Conservation (phyloP, 1,139 yeast species). For the Taphrina sp. region DNA sequence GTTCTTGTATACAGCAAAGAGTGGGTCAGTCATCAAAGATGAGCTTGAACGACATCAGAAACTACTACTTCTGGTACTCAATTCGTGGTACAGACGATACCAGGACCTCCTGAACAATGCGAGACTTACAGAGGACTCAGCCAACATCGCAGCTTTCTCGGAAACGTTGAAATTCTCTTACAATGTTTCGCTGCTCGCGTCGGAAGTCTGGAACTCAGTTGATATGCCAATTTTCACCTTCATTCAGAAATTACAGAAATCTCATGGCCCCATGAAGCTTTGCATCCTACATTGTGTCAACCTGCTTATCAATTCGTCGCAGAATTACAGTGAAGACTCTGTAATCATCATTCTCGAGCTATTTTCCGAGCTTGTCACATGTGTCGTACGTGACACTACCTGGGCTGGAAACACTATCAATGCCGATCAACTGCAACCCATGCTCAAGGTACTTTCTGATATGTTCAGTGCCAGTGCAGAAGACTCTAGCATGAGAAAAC, state of each 20-base stretch:
- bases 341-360: conserved; percentile 4
- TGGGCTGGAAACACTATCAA: background rate
- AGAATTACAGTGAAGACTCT: conserved; percentile 1
- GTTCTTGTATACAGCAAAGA: conserved; percentile 36
- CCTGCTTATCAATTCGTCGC: conserved; percentile 9
- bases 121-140: background rate
- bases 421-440: conserved; percentile 19
- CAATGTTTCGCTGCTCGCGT: background rate
- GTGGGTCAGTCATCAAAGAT: conserved; percentile 4
- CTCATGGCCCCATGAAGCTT: no score
- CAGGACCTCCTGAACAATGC: background rate
- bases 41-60: conserved; percentile 10
- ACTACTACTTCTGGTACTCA: conserved; percentile 5
- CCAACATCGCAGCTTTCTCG: conserved; percentile 5
- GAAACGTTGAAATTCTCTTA: conserved; percentile 30
- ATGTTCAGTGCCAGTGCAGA: background rate
- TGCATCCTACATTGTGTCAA: background rate
- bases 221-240: background rate
- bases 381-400: no score
- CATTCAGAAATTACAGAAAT: no score
- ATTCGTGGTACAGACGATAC: background rate
- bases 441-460: conserved; percentile 19
- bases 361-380: no score
- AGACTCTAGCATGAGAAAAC: conserved; percentile 7
- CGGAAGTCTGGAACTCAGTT: background rate